phyloP scores from a whole-genome alignment of 2,329 filamentous ascomycete species.

The Botryotinia narcissicola region DNA sequence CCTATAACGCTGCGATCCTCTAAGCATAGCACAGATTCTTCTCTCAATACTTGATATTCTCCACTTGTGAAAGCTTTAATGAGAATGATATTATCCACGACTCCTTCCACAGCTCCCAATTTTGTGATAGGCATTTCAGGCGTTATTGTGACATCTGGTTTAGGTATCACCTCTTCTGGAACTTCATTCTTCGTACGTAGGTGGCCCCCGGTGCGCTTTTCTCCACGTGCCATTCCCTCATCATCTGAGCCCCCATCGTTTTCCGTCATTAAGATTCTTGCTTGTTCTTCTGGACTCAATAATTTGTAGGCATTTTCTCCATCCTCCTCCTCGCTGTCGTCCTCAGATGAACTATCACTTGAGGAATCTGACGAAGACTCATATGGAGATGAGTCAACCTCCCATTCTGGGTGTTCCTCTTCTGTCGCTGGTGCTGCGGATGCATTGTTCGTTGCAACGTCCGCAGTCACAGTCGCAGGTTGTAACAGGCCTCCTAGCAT shows the following conservation, averaged over 20 bases:
- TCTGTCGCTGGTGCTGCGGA: conserved; percentile 18
- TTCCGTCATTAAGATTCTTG: conserved; percentile 74
- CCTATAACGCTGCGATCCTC: conserved; percentile 75
- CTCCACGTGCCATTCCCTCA: conserved; percentile 54
- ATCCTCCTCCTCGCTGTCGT: conserved; percentile 54
- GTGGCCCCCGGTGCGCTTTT: conserved; percentile 44
- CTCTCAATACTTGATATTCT: conserved; percentile 81
- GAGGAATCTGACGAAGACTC: conserved; percentile 62
- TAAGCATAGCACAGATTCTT: conserved; percentile 78
- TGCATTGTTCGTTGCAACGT: background rate
- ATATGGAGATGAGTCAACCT: conserved; percentile 74
- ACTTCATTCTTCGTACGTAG: conserved; percentile 82
- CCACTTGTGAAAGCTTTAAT: conserved; percentile 77
- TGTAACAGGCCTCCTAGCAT: conserved; percentile 32
- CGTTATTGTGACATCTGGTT: conserved; percentile 76
- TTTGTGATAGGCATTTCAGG: conserved; percentile 72
- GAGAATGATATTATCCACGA: conserved; percentile 76
- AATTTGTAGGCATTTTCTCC: conserved; percentile 64
- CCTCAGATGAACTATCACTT: conserved; percentile 51
- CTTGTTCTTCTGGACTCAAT: conserved; percentile 77
- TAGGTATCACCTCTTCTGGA: conserved; percentile 60
- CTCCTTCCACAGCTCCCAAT: conserved; percentile 71
- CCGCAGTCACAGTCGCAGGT: background rate
- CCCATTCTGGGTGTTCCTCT: conserved; percentile 71
- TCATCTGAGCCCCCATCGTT: conserved; percentile 78